Evolutionary conservation across 106 monocot genomes (phyloP).

Genomic region (Xerophyta viscosa): DNA sequence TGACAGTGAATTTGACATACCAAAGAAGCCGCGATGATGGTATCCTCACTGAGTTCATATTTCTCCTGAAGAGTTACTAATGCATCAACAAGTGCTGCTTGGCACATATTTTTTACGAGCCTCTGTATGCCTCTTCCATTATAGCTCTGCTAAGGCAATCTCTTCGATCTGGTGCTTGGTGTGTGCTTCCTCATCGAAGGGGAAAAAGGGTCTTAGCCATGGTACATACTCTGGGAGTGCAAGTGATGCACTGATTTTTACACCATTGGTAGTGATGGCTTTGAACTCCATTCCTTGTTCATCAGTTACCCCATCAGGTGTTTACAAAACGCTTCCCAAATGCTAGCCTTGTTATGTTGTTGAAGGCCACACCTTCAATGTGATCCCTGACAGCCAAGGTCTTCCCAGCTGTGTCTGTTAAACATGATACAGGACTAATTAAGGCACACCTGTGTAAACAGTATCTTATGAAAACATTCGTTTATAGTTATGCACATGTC

Average conservation of each 20-base stretch:
- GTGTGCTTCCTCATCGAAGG: conserved; percentile 61
- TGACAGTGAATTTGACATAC: conserved; percentile 4
- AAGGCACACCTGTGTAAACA: neutral
- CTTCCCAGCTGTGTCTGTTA: conserved; percentile 42
- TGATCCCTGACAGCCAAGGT: conserved; percentile 47
- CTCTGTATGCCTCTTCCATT: conserved; percentile 70
- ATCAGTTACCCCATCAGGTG: conserved; percentile 50
- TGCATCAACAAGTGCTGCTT: conserved; percentile 78
- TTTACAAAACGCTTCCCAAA: conserved; percentile 85
- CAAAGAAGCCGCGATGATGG: conserved; percentile 72
- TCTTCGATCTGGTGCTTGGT: conserved; percentile 46
- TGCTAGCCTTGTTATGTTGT: conserved; percentile 81
- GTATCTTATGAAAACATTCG: neutral
- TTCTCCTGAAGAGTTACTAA: conserved; percentile 56
- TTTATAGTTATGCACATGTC: too few species aligned
- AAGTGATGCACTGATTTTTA: conserved; percentile 69
- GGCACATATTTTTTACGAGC: conserved; percentile 30
- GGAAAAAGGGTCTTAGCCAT: conserved; percentile 77
- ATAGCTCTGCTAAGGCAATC: conserved; percentile 66
- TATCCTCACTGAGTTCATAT: conserved; percentile 80
- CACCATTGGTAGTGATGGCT: conserved; percentile 50
- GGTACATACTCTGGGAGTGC: conserved; percentile 56
- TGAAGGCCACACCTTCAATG: conserved; percentile 66
- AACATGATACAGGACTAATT: neutral
- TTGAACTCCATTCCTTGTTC: conserved; percentile 79